A percentile compares a stretch with the other conserved stretches of the same genome.
Evolutionary conservation across 1,284 basidiomycete species (phyloP).

Genomic region (Tremellales sp.): DNA sequence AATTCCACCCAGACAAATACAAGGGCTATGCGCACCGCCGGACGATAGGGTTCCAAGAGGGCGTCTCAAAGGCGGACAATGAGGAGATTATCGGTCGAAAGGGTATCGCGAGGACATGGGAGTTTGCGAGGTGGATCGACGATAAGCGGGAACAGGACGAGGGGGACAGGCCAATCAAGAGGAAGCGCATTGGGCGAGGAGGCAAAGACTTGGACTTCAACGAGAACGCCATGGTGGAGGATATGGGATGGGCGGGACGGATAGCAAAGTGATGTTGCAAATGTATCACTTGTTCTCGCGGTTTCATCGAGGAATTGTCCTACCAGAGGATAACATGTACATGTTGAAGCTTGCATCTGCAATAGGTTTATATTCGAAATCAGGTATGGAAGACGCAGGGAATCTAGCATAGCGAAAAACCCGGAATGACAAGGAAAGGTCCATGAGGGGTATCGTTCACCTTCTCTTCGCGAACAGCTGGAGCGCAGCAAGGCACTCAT

Average conservation of each 20-base stretch:
- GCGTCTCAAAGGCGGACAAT: constrained; percentile 41
- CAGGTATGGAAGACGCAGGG: too few species aligned
- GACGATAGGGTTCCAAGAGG: constrained; percentile 69
- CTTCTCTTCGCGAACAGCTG: neutral
- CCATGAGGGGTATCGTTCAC: too few species aligned
- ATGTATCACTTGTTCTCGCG: too few species aligned
- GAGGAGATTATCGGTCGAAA: constrained; percentile 45
- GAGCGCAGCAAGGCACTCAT: too few species aligned
- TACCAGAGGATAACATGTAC: too few species aligned
- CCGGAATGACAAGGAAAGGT: too few species aligned
- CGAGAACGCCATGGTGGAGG: neutral
- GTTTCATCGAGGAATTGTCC: too few species aligned
- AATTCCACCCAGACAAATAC: constrained; percentile 69
- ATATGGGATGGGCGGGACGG: too few species aligned
- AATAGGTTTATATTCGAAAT: too few species aligned
- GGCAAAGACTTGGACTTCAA: neutral
- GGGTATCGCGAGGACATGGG: constrained; percentile 43
- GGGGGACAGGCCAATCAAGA: neutral
- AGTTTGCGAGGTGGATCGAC: constrained; percentile 32
- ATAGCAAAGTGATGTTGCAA: too few species aligned
- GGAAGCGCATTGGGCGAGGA: neutral
- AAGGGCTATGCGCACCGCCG: constrained; percentile 84
- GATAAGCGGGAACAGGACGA: neutral
- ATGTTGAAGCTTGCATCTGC: too few species aligned
- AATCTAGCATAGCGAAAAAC: too few species aligned